Evolutionary conservation across 73 alveolate genomes (phyloP).

Genomic region (Paramecium primaurelia): DNA sequence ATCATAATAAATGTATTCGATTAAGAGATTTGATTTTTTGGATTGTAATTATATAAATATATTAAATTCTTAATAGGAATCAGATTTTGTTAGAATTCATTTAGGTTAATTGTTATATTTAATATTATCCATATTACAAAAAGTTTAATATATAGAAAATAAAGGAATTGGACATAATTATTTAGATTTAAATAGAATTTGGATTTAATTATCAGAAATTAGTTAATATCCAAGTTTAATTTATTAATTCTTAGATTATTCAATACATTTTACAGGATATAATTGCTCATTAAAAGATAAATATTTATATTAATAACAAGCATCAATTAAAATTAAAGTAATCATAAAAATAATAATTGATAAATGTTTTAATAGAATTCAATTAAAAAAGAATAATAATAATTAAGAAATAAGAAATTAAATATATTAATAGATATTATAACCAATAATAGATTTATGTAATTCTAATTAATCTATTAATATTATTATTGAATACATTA

Average conservation of each 20-base stretch:
- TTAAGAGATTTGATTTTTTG: not conserved
- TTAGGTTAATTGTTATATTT: not conserved
- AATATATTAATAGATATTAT: not conserved
- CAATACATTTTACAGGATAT: not conserved
- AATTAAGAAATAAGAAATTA: not conserved
- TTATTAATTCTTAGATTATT: not conserved
- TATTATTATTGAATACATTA: not conserved
- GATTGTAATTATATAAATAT: not conserved
- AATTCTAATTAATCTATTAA: not conserved
- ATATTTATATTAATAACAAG: not conserved
- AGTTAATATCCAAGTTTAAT: not conserved
- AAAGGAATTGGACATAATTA: not conserved
- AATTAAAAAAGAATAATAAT: too few relatives aligned
- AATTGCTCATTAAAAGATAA: not conserved
- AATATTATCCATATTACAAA: not conserved
- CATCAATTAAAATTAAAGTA: not conserved
- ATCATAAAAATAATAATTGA: not conserved
- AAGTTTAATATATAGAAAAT: not conserved
- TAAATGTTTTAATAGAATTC: not conserved
- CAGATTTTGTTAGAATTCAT: not conserved
- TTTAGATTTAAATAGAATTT: not conserved
- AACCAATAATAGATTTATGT: not conserved
- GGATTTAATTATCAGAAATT: not conserved
- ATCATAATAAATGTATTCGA: not conserved
- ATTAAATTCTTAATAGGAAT: not conserved